Conservation (phyloP, 345 rosid genomes). For the Salix brachista region DNA sequence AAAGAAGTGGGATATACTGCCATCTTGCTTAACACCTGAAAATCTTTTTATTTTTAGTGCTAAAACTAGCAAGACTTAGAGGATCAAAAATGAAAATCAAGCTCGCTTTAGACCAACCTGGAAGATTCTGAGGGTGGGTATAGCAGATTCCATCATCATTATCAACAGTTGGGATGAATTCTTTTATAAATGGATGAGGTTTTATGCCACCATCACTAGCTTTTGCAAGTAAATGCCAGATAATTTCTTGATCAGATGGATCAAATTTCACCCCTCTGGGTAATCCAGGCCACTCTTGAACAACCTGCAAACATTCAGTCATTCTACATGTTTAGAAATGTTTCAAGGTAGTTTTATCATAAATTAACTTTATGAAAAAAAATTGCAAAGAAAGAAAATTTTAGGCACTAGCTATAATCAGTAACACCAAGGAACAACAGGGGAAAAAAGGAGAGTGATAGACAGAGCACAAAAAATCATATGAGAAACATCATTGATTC, state of each 20-base stretch:
- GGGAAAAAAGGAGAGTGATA: not conserved
- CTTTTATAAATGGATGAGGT: conserved; percentile 73
- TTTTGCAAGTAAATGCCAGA: conserved; percentile 84
- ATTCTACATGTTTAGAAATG: not conserved
- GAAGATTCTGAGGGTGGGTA: conserved; percentile 89
- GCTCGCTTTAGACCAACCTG: conserved; percentile 45
- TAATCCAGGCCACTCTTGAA: conserved; percentile 84
- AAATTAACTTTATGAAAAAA: not conserved
- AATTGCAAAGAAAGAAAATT: not conserved
- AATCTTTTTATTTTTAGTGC: not conserved
- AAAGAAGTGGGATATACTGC: conserved; percentile 74
- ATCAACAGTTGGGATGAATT: conserved; percentile 73
- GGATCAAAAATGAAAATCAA: conserved; percentile 1
- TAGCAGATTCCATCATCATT: conserved; percentile 94
- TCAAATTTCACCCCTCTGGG: conserved; percentile 94
- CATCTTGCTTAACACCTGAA: conserved; percentile 78
- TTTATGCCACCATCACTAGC: conserved; percentile 38
- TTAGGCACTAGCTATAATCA: not conserved
- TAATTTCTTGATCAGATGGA: conserved; percentile 89
- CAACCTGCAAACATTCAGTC: conserved; percentile 44
- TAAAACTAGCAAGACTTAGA: conserved; percentile 1
- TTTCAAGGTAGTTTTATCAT: not conserved
- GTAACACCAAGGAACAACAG: not conserved
- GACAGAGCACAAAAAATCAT: not conserved
- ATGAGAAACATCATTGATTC: not conserved